These are phyloP conservation scores for Neonectria punicea DNA, from an alignment of 2,329 filamentous ascomycete genomes.

Conservation along the genomic window DNA sequence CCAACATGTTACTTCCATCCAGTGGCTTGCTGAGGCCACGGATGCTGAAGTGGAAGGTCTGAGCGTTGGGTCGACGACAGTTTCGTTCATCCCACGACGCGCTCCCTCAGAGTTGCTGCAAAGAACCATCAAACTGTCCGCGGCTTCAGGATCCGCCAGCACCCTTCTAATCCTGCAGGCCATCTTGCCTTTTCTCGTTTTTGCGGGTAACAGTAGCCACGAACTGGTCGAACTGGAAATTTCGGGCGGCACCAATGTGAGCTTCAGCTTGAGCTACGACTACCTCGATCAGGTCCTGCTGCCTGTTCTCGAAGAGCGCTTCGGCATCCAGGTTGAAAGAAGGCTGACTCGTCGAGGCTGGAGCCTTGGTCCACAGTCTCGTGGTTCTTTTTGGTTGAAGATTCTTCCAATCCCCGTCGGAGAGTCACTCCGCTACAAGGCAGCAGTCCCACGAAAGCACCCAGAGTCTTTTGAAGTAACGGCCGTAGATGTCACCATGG, in stretches of 20 bases:
- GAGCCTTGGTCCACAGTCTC: constrained; percentile 55
- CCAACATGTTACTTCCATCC: constrained; percentile 68
- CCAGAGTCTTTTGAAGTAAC: constrained; percentile 51
- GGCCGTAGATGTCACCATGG: constrained; percentile 61
- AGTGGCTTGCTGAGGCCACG: constrained; percentile 64
- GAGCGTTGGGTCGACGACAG: constrained; percentile 59
- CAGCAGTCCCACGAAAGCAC: constrained; percentile 32
- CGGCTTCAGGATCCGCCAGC: constrained; percentile 63
- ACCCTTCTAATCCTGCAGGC: constrained; percentile 69
- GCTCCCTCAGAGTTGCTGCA: constrained; percentile 52
- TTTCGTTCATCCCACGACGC: constrained; percentile 58
- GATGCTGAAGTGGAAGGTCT: constrained; percentile 62
- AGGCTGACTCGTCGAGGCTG: constrained; percentile 61
- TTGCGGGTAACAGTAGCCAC: constrained; percentile 56
- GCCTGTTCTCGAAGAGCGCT: constrained; percentile 62
- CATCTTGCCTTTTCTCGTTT: constrained; percentile 67
- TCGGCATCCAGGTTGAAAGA: constrained; percentile 60
- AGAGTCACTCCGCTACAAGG: constrained; percentile 50
- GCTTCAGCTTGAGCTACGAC: constrained; percentile 67
- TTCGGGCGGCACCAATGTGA: constrained; percentile 68
- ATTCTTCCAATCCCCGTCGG: constrained; percentile 48
- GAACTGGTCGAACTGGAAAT: constrained; percentile 62
- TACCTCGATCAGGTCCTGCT: constrained; percentile 71
- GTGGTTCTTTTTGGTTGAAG: constrained; percentile 58
- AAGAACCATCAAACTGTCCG: constrained; percentile 60